Percentiles rank a stretch among this genome's conserved stretches.
phyloP scores from a whole-genome alignment of 352 stramenopile genomes.

The Globisporangium takayamanum region DNA sequence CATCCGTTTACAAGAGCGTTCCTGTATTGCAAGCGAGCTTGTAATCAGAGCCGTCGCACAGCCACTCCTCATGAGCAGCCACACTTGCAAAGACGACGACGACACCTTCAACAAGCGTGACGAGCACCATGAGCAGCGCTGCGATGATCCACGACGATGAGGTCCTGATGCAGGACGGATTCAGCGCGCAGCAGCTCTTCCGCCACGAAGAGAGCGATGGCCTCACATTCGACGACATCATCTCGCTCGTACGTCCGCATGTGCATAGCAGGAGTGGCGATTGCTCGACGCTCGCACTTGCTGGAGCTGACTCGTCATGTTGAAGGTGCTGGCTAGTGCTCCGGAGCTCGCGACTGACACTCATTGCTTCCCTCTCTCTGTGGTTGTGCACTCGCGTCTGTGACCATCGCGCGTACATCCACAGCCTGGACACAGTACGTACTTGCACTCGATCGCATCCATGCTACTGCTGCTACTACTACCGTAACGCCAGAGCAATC shows the following conservation, averaged over 20 bases:
- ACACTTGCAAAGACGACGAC: background rate
- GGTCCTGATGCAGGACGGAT: constrained; percentile 40
- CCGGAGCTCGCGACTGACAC: background rate
- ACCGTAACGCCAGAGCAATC: no score
- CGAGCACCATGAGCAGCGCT: constrained; percentile 7
- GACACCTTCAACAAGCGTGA: background rate
- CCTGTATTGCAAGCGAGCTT: no score
- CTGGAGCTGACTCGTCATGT: background rate
- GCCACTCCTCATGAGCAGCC: no score
- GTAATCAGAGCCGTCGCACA: no score
- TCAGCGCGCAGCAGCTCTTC: constrained; percentile 71
- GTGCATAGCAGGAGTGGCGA: background rate
- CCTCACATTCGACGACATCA: constrained; percentile 85
- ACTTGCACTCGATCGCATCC: background rate
- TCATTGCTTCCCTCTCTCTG: background rate
- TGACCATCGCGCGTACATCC: background rate
- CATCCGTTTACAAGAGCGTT: no score
- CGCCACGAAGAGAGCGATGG: constrained; percentile 56
- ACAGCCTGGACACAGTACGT: constrained; percentile 66
- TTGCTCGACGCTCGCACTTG: background rate
- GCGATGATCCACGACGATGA: constrained; percentile 11
- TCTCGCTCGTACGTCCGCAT: constrained; percentile 46
- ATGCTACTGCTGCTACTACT: background rate
- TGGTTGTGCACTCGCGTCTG: background rate
- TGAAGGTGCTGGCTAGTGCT: background rate